These are phyloP conservation scores for Coix lacrymajobi DNA, from an alignment of 176 grass and related monocot species.

Conservation along the genomic window DNA sequence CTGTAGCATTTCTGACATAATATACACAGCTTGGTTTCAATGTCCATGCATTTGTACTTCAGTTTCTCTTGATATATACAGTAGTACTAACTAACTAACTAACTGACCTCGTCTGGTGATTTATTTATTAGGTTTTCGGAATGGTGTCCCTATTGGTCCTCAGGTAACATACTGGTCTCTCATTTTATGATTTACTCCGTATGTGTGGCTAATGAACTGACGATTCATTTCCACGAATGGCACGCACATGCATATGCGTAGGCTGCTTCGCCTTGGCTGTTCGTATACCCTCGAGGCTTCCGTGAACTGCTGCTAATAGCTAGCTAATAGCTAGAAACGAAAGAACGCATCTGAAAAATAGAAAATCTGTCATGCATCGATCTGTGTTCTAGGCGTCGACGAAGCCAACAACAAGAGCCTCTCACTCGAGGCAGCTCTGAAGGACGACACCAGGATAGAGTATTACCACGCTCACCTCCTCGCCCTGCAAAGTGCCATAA, in stretches of 20 bases:
- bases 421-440: slow-evolving; percentile 45
- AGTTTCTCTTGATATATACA: not conserved
- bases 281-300: slow-evolving; percentile 49
- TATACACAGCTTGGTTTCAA: too few relatives aligned
- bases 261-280: slow-evolving; percentile 18
- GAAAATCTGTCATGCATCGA: too few relatives aligned
- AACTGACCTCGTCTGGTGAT: not conserved
- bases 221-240: not conserved
- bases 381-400: too few relatives aligned
- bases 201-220: not conserved
- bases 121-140: slow-evolving; percentile 33
- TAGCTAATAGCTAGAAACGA: not conserved
- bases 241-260: not conserved
- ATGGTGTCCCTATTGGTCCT: slow-evolving; percentile 48
- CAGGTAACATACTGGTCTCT: slow-evolving; percentile 17
- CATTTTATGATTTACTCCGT: not conserved
- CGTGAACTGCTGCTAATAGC: slow-evolving; percentile 32
- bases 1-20: too few relatives aligned
- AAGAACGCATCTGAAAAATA: too few relatives aligned
- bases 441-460: slow-evolving; percentile 49
- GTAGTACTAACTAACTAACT: too few relatives aligned
- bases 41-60: not conserved
- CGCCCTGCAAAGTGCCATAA: slow-evolving; percentile 40
- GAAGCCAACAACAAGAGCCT: slow-evolving; percentile 40
- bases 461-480: slow-evolving; percentile 52